Evolutionary conservation across 2,329 filamentous ascomycete genomes (phyloP).

Genomic region (Neonectria coccinea): DNA sequence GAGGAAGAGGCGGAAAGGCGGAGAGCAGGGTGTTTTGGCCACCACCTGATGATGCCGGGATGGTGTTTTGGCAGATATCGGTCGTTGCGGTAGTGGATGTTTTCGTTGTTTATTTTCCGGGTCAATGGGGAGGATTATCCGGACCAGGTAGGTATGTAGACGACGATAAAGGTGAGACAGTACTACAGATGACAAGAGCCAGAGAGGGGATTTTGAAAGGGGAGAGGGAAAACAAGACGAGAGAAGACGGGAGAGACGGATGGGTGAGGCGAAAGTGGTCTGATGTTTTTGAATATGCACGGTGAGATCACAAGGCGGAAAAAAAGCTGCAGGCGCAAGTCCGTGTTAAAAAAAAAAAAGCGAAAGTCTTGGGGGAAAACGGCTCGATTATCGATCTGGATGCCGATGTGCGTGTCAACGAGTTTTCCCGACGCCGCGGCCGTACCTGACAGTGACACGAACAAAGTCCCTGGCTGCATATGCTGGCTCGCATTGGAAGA

Average conservation of each 20-base stretch:
- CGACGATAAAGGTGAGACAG: neutral
- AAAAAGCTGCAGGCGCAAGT: too few relatives aligned
- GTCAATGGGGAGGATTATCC: neutral
- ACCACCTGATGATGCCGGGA: slow-evolving; percentile 32
- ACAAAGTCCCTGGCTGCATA: slow-evolving; percentile 10
- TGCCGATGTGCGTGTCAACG: slow-evolving; percentile 9
- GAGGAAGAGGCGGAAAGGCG: neutral
- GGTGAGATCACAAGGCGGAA: slow-evolving; percentile 35
- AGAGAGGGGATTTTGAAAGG: neutral
- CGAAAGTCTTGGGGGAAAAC: neutral
- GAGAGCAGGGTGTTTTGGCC: slow-evolving; percentile 19
- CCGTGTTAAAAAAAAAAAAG: neutral
- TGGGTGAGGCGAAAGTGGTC: slow-evolving; percentile 40
- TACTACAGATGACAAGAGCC: neutral
- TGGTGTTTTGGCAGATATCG: slow-evolving; percentile 23
- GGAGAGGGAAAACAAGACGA: neutral
- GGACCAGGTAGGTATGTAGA: too few relatives aligned
- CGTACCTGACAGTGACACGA: slow-evolving; percentile 8
- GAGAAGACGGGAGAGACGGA: slow-evolving; percentile 12
- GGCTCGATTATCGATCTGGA: slow-evolving; percentile 8
- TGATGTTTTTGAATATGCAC: slow-evolving; percentile 40
- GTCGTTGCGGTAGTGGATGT: slow-evolving; percentile 6
- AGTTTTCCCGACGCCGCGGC: neutral
- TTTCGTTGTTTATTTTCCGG: neutral
- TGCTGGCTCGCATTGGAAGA: neutral